Evolutionary conservation across 2,329 filamentous ascomycete genomes (phyloP).

Genomic region (Aspergillaceae sp.): DNA sequence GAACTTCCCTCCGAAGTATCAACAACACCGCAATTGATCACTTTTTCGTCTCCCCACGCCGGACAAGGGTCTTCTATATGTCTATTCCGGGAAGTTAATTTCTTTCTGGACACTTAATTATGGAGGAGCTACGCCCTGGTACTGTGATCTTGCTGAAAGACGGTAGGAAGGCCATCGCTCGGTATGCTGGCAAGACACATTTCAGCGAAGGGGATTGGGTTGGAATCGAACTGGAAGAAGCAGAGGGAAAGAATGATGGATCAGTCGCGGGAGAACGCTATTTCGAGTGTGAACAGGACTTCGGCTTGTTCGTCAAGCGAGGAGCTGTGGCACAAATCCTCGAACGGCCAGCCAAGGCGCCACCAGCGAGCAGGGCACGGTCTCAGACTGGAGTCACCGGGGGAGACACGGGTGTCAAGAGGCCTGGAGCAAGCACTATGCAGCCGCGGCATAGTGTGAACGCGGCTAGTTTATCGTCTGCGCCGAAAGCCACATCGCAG

Average conservation of each 20-base stretch:
- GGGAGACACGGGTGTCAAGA: slow-evolving; percentile 28
- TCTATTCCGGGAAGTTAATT: not conserved
- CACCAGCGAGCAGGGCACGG: slow-evolving; percentile 26
- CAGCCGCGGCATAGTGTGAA: slow-evolving; percentile 62
- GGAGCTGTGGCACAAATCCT: slow-evolving; percentile 44
- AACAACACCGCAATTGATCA: slow-evolving; percentile 10
- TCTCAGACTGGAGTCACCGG: slow-evolving; percentile 31
- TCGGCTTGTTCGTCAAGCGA: slow-evolving; percentile 75
- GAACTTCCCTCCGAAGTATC: not conserved
- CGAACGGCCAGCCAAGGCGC: slow-evolving; percentile 26
- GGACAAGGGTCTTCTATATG: not conserved
- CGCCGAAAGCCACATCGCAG: slow-evolving; percentile 41
- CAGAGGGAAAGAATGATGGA: slow-evolving; percentile 87
- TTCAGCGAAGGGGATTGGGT: slow-evolving; percentile 83
- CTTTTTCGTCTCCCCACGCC: slow-evolving; percentile 1
- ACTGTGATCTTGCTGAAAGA: slow-evolving; percentile 73
- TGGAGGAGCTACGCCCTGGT: slow-evolving; percentile 43
- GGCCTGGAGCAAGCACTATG: slow-evolving; percentile 32
- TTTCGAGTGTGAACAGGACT: slow-evolving; percentile 62
- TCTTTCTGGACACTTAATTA: slow-evolving; percentile 11
- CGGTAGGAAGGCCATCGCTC: slow-evolving; percentile 66
- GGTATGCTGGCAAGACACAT: slow-evolving; percentile 69
- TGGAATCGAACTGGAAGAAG: slow-evolving; percentile 75
- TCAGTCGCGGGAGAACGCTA: slow-evolving; percentile 80
- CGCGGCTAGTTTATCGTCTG: slow-evolving; percentile 64